These are phyloP conservation scores for Podila minutissima DNA, from an alignment of 192 early-diverging fungal genomes.

Conservation along the genomic window DNA sequence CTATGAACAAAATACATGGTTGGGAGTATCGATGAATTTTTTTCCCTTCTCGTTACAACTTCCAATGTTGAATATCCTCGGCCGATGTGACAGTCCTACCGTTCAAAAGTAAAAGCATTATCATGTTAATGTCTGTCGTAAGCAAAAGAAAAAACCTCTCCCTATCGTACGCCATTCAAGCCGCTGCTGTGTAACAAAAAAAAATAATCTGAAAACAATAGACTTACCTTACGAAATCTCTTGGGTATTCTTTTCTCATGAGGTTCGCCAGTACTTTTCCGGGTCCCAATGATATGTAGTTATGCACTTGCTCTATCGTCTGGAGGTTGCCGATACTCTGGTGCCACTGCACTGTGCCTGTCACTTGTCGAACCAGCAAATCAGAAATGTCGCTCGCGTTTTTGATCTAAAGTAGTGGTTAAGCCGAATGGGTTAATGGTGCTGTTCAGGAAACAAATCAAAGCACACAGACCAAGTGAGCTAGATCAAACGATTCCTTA, in stretches of 20 bases:
- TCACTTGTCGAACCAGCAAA: constrained; percentile 82
- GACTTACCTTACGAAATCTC: constrained; percentile 51
- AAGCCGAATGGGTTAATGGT: no score
- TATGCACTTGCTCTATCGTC: constrained; percentile 69
- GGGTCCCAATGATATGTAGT: constrained; percentile 90
- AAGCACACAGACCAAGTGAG: constrained; percentile 8
- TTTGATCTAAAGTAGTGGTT: constrained; percentile 47
- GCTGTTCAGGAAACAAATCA: neutral
- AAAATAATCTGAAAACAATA: neutral
- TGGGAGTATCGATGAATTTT: no score
- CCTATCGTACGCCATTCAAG: neutral
- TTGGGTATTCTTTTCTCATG: constrained; percentile 85
- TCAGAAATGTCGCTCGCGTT: constrained; percentile 67
- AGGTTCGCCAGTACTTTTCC: constrained; percentile 91
- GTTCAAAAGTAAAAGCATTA: neutral
- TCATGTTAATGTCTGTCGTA: neutral
- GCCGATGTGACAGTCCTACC: constrained; percentile 38
- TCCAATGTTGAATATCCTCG: constrained; percentile 45
- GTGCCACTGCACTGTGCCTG: constrained; percentile 90
- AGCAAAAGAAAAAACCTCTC: neutral
- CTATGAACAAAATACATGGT: no score
- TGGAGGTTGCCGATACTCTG: constrained; percentile 82
- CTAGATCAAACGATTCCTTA: constrained; percentile 30
- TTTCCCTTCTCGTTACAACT: constrained; percentile 8
- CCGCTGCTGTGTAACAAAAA: neutral